Percentiles rank a stretch among this genome's conserved stretches.
phyloP scores from a whole-genome alignment of 768 basidiomycete genomes.

The Boletales sp. region DNA sequence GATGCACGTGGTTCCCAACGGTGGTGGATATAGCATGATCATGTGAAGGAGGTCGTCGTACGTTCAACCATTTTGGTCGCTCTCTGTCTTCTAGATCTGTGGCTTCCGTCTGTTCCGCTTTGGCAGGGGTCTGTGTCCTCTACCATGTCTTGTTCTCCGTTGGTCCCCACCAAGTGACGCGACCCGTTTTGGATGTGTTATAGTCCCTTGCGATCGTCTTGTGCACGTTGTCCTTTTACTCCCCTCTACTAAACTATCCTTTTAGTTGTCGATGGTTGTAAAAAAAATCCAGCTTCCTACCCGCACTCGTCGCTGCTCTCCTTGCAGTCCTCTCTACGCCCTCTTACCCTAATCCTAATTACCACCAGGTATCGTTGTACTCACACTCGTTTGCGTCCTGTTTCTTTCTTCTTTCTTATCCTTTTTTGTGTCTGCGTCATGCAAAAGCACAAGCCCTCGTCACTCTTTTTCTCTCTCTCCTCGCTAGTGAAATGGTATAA shows the following conservation, averaged over 20 bases:
- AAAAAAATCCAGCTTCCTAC: slow-evolving; percentile 2
- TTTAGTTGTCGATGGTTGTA: slow-evolving; percentile 14
- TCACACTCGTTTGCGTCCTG: slow-evolving; percentile 21
- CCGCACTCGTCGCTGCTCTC: not conserved
- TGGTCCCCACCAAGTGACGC: slow-evolving; percentile 9
- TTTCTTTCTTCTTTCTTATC: not conserved
- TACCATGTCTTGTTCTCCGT: slow-evolving; percentile 8
- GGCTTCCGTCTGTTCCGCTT: slow-evolving; percentile 10
- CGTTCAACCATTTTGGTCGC: slow-evolving; percentile 4
- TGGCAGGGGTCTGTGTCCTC: slow-evolving; percentile 9
- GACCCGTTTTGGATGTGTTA: slow-evolving; percentile 15
- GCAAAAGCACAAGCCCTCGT: slow-evolving; percentile 11
- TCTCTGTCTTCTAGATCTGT: not conserved
- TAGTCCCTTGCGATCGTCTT: not conserved
- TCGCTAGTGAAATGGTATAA: no score
- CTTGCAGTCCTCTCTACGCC: not conserved
- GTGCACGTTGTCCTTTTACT: slow-evolving; percentile 1
- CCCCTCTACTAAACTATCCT: slow-evolving; percentile 4
- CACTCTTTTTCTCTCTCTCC: not conserved
- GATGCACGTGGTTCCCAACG: slow-evolving; percentile 38
- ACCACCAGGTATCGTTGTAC: slow-evolving; percentile 20
- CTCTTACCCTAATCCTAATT: slow-evolving; percentile 18
- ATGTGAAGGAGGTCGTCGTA: slow-evolving; percentile 21
- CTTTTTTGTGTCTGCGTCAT: slow-evolving; percentile 10
- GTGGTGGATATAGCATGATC: slow-evolving; percentile 38